Conservation (phyloP, 805 yeast genomes). For the Brettanomyces bruxellensis region DNA sequence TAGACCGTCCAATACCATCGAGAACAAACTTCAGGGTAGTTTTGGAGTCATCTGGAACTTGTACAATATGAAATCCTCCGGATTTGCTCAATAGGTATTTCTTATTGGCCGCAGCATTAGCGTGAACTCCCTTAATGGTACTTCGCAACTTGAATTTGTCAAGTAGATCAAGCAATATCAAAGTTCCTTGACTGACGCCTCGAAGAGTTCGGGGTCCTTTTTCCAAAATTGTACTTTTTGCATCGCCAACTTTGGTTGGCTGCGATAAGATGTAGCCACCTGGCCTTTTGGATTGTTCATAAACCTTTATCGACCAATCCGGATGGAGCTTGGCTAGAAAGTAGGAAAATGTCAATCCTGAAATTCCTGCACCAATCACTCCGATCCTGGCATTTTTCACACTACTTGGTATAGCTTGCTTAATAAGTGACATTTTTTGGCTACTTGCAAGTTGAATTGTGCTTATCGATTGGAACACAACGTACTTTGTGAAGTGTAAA, state of each 20-base stretch:
- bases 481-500: too few species aligned
- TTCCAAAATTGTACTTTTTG: constrained; percentile 40
- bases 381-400: constrained; percentile 39
- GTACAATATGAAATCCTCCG: neutral
- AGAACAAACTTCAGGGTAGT: constrained; percentile 13
- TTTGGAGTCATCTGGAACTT: neutral
- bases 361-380: constrained; percentile 81
- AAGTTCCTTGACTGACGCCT: constrained; percentile 73
- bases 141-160: constrained; percentile 36
- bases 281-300: constrained; percentile 42
- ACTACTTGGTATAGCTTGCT: constrained; percentile 4
- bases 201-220: constrained; percentile 89
- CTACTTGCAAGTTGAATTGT: too few species aligned
- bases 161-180: constrained; percentile 56
- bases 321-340: constrained; percentile 68
- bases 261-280: constrained; percentile 80
- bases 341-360: constrained; percentile 71
- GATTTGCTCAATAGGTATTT: constrained; percentile 45
- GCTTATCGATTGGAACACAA: too few species aligned
- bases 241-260: constrained; percentile 21
- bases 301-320: constrained; percentile 54
- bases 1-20: constrained; percentile 36
- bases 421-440: constrained; percentile 6
- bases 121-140: constrained; percentile 50
- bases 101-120: constrained; percentile 54